A percentile compares a stretch with the other conserved stretches of the same genome.
Conservation (phyloP, 768 basidiomycete genomes). For the Russula vinacea region DNA sequence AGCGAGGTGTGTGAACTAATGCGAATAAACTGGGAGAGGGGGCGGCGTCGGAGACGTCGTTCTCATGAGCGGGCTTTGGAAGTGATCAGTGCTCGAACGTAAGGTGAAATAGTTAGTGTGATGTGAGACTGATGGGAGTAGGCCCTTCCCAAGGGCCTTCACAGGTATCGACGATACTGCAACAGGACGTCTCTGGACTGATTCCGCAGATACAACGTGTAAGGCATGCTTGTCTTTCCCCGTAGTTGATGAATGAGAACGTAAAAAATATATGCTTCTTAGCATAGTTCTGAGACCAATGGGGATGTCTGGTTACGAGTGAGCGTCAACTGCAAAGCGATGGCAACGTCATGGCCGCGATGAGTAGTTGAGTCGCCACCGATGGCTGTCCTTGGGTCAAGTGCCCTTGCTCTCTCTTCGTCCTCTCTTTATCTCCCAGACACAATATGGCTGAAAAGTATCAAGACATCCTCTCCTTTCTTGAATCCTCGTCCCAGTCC, state of each 20-base stretch:
- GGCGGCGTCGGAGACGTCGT: not conserved
- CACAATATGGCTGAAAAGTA: constrained; percentile 27
- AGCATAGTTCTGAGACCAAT: not conserved
- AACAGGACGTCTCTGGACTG: too few species aligned
- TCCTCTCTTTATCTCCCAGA: not conserved
- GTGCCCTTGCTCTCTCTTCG: not conserved
- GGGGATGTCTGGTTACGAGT: not conserved
- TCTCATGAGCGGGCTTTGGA: constrained; percentile 7
- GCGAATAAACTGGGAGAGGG: too few species aligned
- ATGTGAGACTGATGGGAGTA: too few species aligned
- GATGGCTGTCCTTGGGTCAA: not conserved
- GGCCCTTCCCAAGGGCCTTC: too few species aligned
- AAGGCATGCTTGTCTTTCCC: too few species aligned
- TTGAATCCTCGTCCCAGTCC: constrained; percentile 7
- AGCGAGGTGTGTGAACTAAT: too few species aligned
- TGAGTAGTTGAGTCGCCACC: too few species aligned
- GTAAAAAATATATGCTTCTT: constrained; percentile 3
- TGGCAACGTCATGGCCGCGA: not conserved
- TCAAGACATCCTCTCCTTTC: constrained; percentile 19
- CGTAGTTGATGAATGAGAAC: not conserved
- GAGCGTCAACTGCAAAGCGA: not conserved
- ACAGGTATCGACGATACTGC: not conserved
- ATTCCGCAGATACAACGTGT: too few species aligned
- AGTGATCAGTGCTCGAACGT: not conserved
- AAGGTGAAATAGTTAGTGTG: too few species aligned